Percentiles rank a stretch among this genome's conserved stretches.
phyloP scores from a whole-genome alignment of 208 protist species.

The Herpetomonas tarakana region DNA sequence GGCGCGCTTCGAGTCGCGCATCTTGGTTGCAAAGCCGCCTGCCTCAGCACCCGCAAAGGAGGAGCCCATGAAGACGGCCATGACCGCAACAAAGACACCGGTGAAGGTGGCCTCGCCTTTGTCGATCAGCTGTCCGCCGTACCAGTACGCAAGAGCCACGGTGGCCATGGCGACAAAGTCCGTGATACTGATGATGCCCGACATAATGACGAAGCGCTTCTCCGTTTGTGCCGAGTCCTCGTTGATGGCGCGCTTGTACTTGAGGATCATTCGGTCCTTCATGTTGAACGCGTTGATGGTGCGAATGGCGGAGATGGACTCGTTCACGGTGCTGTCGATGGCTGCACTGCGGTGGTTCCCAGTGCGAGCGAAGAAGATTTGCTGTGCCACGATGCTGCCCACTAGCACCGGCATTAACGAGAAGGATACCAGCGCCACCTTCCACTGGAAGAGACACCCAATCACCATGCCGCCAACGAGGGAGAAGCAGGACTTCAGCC shows the following conservation, averaged over 20 bases:
- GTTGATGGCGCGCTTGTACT: conserved; percentile 19
- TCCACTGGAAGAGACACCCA: conserved; percentile 68
- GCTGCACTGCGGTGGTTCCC: conserved; percentile 34
- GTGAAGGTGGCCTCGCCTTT: conserved; percentile 61
- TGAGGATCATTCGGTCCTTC: conserved; percentile 28
- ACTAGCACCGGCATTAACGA: conserved; percentile 62
- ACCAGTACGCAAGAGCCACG: conserved; percentile 76
- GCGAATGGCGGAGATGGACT: conserved; percentile 69
- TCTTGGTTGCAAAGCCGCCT: conserved; percentile 60
- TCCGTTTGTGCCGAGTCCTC: conserved; percentile 21
- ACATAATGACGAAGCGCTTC: conserved; percentile 26
- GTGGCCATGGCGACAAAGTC: conserved; percentile 62
- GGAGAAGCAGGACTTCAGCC: conserved; percentile 46
- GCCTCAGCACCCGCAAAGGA: conserved; percentile 52
- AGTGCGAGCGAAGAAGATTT: conserved; percentile 37
- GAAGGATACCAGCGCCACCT: conserved; percentile 56
- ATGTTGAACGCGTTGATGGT: conserved; percentile 80
- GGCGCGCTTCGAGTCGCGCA: conserved; percentile 36
- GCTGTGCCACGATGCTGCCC: conserved; percentile 28
- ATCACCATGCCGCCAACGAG: conserved; percentile 51
- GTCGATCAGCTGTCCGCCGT: conserved; percentile 66
- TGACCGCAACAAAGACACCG: conserved; percentile 38
- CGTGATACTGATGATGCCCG: conserved; percentile 39
- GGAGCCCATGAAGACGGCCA: conserved; percentile 62
- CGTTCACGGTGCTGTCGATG: conserved; percentile 59